Conservation (phyloP, 371 early-diverging fungal genomes). For the Syncephalis fuscata region DNA sequence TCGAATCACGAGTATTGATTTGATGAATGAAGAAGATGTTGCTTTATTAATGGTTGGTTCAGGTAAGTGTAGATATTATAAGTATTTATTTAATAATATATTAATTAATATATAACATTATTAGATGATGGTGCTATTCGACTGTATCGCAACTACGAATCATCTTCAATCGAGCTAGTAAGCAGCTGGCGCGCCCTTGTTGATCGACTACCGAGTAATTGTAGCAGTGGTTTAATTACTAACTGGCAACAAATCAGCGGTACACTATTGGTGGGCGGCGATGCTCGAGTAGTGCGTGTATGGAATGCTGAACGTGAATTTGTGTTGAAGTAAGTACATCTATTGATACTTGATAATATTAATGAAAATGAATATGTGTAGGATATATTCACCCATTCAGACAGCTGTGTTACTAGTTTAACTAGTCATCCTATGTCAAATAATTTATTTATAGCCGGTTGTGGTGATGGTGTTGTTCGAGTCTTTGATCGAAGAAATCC, state of each 20-base stretch:
- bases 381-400: conserved; percentile 50
- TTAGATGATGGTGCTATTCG: conserved; percentile 65
- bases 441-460: conserved; percentile 57
- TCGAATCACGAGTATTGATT: conserved; percentile 55
- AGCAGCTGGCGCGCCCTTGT: conserved; percentile 62
- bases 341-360: background rate
- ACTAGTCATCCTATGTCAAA: conserved; percentile 49
- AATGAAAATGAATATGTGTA: background rate
- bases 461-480: conserved; percentile 64
- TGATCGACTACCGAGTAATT: conserved; percentile 39
- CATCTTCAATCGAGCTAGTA: conserved; percentile 37
- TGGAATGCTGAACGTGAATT: conserved; percentile 77
- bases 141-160: conserved; percentile 54
- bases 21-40: conserved; percentile 82
- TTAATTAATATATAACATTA: no score
- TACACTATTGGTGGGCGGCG: conserved; percentile 51
- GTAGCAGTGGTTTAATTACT: conserved; percentile 39
- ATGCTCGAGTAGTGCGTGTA: conserved; percentile 44
- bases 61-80: no score
- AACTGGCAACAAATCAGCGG: conserved; percentile 73
- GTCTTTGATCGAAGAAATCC: conserved; percentile 54
- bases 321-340: conserved; percentile 33
- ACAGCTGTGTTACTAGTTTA: conserved; percentile 44
- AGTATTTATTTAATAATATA: no score
- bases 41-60: conserved; percentile 66